A percentile compares a stretch with the other conserved stretches of the same genome.
Conservation (phyloP, 805 yeast genomes). For the Yamadazyma nakazawae region DNA sequence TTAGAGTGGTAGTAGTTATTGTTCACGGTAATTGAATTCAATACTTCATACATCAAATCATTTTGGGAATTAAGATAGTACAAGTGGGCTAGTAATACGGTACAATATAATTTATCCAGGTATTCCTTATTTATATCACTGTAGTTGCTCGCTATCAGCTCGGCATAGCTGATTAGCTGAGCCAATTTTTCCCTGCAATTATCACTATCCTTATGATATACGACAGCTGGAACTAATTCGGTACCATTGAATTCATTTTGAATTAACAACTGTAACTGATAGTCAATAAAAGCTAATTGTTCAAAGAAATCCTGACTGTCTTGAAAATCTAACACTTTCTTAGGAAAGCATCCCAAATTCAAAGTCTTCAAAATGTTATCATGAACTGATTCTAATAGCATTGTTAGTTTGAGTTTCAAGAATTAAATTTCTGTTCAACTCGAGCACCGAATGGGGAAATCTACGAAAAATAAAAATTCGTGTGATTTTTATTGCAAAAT, state of each 20-base stretch:
- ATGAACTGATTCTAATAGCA: slow-evolving; percentile 26
- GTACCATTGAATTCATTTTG: slow-evolving; percentile 27
- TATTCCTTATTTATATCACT: slow-evolving; percentile 20
- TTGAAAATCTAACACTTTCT: slow-evolving; percentile 28
- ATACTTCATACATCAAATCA: slow-evolving; percentile 17
- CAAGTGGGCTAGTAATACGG: slow-evolving; percentile 34
- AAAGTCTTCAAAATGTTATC: slow-evolving; percentile 26
- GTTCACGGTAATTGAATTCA: slow-evolving; percentile 15
- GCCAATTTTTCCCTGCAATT: slow-evolving; percentile 16
- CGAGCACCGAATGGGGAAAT: slow-evolving; percentile 2
- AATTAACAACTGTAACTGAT: slow-evolving; percentile 32
- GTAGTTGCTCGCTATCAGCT: slow-evolving; percentile 25
- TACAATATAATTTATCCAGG: slow-evolving; percentile 31
- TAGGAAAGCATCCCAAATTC: slow-evolving; percentile 37
- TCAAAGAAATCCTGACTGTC: slow-evolving; percentile 32
- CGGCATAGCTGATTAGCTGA: slow-evolving; percentile 25
- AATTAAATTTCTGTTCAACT: not conserved
- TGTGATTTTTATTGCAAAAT: slow-evolving; percentile 4
- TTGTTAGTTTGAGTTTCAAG: slow-evolving; percentile 4
- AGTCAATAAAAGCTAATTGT: slow-evolving; percentile 35
- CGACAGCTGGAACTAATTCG: slow-evolving; percentile 18
- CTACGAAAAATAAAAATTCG: slow-evolving; percentile 4
- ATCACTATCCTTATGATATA: slow-evolving; percentile 9
- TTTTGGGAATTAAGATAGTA: slow-evolving; percentile 25
- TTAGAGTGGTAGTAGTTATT: slow-evolving; percentile 10